Percentiles rank a stretch among this genome's conserved stretches.
Evolutionary conservation across 495 filamentous ascomycete species (phyloP).

Genomic region (Pyrenula massariospora): DNA sequence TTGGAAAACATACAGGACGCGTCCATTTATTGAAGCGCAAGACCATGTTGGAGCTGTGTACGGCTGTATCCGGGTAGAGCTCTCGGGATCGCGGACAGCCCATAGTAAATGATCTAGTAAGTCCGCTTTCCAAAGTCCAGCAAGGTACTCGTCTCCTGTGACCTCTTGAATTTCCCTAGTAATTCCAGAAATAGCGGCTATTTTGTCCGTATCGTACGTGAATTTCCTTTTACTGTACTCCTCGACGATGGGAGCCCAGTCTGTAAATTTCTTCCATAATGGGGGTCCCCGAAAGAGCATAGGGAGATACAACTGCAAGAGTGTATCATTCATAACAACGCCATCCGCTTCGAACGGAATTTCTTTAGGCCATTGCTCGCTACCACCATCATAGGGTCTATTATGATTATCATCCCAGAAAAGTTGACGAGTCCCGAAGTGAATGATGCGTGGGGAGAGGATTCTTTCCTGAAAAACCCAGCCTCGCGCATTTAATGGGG

Average conservation of each 20-base stretch:
- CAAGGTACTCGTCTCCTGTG: neutral
- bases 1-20: too few species aligned
- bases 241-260: constrained; percentile 9
- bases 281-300: neutral
- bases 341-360: neutral
- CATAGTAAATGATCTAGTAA: neutral
- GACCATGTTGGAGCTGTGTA: constrained; percentile 12
- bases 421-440: neutral
- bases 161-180: constrained; percentile 3
- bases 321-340: neutral
- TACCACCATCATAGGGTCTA: too few species aligned
- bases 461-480: neutral
- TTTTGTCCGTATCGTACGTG: constrained; percentile 7
- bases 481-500: neutral
- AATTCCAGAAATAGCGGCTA: constrained; percentile 13
- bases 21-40: constrained; percentile 9
- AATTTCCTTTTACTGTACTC: constrained; percentile 9
- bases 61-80: neutral
- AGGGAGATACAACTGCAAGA: neutral
- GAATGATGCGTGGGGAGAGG: neutral
- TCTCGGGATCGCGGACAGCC: neutral
- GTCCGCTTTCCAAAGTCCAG: neutral
- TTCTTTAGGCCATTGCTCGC: neutral
- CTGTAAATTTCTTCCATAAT: neutral
- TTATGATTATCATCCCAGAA: neutral